phyloP scores from a whole-genome alignment of 257 asterid genomes.

The Solanum appendiculatum region DNA sequence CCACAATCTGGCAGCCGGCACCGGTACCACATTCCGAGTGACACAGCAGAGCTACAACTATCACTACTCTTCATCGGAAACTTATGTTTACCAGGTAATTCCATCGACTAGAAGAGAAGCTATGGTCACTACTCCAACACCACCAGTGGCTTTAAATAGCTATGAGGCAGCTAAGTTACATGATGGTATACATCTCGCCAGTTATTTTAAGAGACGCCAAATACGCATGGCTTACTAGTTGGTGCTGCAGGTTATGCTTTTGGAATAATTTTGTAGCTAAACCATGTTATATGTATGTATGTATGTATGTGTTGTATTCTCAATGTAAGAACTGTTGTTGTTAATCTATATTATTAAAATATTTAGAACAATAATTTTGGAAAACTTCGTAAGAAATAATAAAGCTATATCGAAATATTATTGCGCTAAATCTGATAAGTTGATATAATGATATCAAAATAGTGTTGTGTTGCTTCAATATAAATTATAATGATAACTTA shows the following conservation, averaged over 20 bases:
- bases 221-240: neutral
- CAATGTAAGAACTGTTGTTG: neutral
- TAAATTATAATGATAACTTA: no score
- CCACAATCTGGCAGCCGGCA: neutral
- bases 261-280: neutral
- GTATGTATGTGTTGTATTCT: neutral
- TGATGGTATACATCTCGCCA: neutral
- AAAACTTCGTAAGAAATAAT: neutral
- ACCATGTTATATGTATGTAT: neutral
- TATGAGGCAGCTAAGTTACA: neutral
- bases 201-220: neutral
- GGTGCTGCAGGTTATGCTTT: neutral
- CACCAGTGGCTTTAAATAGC: neutral
- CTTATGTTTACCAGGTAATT: neutral
- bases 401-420: no score
- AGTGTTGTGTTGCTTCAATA: no score
- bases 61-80: neutral
- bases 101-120: neutral
- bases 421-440: no score
- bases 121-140: neutral
- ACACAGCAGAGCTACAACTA: neutral
- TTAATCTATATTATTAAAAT: no score
- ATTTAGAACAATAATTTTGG: no score
- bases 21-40: neutral
- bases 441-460: no score